Evolutionary conservation across 1,284 basidiomycete species (phyloP).

Genomic region (Fomitopsis schrenkii): DNA sequence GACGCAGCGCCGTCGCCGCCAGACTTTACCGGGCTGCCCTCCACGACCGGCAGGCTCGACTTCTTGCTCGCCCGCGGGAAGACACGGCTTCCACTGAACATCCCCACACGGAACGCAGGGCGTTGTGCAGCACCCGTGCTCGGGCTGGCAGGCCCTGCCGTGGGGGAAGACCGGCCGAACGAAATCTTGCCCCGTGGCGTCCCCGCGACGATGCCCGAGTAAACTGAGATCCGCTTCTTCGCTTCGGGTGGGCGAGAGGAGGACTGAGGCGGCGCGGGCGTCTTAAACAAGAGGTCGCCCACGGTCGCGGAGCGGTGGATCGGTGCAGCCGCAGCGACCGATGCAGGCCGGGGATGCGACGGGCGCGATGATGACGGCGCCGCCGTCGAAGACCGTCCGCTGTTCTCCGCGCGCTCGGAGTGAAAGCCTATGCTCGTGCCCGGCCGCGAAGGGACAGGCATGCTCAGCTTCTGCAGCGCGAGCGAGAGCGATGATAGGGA

Average conservation of each 20-base stretch:
- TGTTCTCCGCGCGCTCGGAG: neutral
- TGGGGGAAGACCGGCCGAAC: constrained; percentile 16
- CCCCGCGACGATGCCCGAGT: constrained; percentile 13
- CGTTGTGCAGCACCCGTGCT: constrained; percentile 10
- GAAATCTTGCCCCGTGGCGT: constrained; percentile 9
- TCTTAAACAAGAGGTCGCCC: neutral
- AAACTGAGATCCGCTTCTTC: constrained; percentile 11
- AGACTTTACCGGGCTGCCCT: constrained; percentile 33
- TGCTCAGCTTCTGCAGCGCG: constrained; percentile 59
- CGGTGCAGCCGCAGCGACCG: neutral
- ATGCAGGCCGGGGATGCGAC: neutral
- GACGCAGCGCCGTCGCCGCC: constrained; percentile 8
- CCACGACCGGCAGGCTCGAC: constrained; percentile 47
- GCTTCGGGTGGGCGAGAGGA: constrained; percentile 5
- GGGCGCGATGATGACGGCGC: neutral
- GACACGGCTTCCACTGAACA: constrained; percentile 17
- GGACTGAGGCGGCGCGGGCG: neutral
- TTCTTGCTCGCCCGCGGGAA: constrained; percentile 58
- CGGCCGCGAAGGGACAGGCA: constrained; percentile 55
- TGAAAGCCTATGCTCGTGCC: constrained; percentile 66
- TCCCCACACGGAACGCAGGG: constrained; percentile 8
- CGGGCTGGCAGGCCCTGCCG: constrained; percentile 1
- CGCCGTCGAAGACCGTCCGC: neutral
- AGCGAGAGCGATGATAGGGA: constrained; percentile 45
- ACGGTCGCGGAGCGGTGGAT: neutral